Evolutionary conservation across 345 rosid genomes (phyloP).

Genomic region (Erucastrum elatum): DNA sequence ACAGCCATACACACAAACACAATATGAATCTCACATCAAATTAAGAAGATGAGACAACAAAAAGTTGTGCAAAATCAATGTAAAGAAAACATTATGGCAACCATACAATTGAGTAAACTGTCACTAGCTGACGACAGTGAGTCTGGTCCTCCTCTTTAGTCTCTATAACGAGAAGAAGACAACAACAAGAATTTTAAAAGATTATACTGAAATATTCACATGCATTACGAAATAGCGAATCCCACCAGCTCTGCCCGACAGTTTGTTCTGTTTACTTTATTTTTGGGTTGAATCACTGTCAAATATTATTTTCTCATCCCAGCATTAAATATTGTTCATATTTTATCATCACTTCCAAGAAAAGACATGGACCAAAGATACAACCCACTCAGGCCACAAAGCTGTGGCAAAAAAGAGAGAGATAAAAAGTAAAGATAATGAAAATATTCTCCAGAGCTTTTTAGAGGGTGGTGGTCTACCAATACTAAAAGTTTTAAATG

Average conservation of each 20-base stretch:
- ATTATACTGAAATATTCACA: constrained; percentile 26
- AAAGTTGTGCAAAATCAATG: constrained; percentile 1
- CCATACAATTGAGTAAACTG: constrained; percentile 41
- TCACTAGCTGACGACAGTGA: constrained; percentile 25
- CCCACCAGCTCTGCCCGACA: constrained; percentile 33
- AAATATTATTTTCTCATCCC: not conserved
- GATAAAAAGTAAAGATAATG: constrained; percentile 7
- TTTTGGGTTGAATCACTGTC: not conserved
- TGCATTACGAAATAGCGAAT: constrained; percentile 25
- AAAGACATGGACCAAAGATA: constrained; percentile 25
- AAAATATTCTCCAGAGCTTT: constrained; percentile 20
- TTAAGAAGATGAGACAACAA: not conserved
- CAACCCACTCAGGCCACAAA: constrained; percentile 25
- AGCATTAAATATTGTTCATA: constrained; percentile 20
- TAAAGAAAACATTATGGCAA: constrained; percentile 16
- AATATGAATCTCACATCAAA: too few species aligned
- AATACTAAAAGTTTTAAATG: not conserved
- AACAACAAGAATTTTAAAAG: not conserved
- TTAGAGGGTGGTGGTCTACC: not conserved
- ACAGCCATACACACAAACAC: too few species aligned
- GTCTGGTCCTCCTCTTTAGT: constrained; percentile 29
- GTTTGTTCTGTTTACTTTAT: not conserved
- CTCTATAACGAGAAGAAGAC: constrained; percentile 33
- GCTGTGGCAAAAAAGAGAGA: not conserved
- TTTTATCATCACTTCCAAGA: constrained; percentile 9